Conservation (phyloP, 2,329 filamentous ascomycete genomes). For the Colletotrichum sp. region DNA sequence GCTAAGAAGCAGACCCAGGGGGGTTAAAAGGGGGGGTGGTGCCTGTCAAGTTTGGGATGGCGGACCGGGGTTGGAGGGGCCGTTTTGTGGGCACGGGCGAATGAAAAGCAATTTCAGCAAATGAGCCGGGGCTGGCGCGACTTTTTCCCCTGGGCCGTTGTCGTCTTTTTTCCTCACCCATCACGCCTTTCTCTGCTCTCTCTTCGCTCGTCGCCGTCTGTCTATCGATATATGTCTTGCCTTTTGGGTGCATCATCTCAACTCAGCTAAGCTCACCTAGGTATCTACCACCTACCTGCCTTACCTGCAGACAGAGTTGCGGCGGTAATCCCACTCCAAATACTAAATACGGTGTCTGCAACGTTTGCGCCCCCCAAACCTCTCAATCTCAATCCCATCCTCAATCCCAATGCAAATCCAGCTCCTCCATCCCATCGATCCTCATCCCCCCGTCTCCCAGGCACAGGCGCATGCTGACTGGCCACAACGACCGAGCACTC, state of each 20-base stretch:
- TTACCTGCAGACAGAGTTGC: not conserved
- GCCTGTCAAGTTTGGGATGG: constrained; percentile 18
- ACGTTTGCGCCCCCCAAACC: not conserved
- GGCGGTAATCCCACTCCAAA: not conserved
- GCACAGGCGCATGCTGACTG: constrained; percentile 15
- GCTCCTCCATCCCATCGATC: not conserved
- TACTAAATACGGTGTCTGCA: not conserved
- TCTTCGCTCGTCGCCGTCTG: not conserved
- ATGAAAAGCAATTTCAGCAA: constrained; percentile 25
- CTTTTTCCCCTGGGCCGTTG: constrained; percentile 1
- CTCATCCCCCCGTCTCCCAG: not conserved
- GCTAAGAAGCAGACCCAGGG: not conserved
- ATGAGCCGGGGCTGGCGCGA: constrained; percentile 21
- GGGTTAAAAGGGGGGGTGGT: constrained; percentile 10
- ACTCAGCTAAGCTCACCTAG: not conserved
- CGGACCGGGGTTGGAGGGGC: not conserved
- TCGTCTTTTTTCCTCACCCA: not conserved
- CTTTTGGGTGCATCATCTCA: not conserved
- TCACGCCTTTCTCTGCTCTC: not conserved
- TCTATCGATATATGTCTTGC: not conserved
- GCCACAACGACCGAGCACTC: constrained; percentile 4
- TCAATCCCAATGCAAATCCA: not conserved
- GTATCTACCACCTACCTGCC: not conserved
- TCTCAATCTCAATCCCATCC: not conserved
- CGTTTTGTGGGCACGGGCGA: constrained; percentile 19